Percentiles rank a stretch among this genome's conserved stretches.
phyloP scores from a whole-genome alignment of 768 basidiomycete genomes.

The Boletus sp. region DNA sequence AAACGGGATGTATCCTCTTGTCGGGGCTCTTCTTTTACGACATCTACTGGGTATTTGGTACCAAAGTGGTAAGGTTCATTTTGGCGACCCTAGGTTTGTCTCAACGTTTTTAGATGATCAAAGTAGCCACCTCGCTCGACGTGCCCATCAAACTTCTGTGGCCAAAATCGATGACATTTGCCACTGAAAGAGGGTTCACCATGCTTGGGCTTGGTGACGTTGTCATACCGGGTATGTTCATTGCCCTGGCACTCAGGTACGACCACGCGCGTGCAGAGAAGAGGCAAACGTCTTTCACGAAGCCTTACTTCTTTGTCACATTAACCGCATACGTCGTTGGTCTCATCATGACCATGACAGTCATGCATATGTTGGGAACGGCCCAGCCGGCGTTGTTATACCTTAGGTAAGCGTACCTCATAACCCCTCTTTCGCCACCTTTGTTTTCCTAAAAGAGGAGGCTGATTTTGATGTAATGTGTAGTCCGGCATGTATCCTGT shows the following conservation, averaged over 20 bases:
- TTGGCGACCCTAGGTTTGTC: background rate
- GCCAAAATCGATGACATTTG: conserved; percentile 63
- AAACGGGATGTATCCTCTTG: conserved; percentile 80
- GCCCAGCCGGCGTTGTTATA: conserved; percentile 95
- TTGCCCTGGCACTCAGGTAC: conserved; percentile 84
- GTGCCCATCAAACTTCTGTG: conserved; percentile 92
- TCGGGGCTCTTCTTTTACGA: conserved; percentile 90
- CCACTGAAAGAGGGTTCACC: conserved; percentile 60
- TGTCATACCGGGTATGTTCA: conserved; percentile 63
- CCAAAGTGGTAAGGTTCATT: conserved; percentile 64
- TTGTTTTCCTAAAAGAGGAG: background rate
- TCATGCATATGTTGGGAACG: conserved; percentile 74
- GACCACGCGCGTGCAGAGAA: conserved; percentile 54
- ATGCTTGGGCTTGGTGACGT: conserved; percentile 95
- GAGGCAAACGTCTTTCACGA: conserved; percentile 44
- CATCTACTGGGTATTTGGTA: conserved; percentile 93
- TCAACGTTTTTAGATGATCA: conserved; percentile 68
- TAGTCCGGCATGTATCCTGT: conserved; percentile 75
- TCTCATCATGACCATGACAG: conserved; percentile 70
- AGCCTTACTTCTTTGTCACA: conserved; percentile 74
- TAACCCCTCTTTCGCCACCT: background rate
- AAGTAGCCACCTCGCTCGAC: conserved; percentile 86
- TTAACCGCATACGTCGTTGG: conserved; percentile 74
- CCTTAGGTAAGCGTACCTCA: conserved; percentile 58
- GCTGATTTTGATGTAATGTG: conserved; percentile 2